phyloP scores from a whole-genome alignment of 768 basidiomycete genomes.

The Hygrophoropsis aurantiaca region DNA sequence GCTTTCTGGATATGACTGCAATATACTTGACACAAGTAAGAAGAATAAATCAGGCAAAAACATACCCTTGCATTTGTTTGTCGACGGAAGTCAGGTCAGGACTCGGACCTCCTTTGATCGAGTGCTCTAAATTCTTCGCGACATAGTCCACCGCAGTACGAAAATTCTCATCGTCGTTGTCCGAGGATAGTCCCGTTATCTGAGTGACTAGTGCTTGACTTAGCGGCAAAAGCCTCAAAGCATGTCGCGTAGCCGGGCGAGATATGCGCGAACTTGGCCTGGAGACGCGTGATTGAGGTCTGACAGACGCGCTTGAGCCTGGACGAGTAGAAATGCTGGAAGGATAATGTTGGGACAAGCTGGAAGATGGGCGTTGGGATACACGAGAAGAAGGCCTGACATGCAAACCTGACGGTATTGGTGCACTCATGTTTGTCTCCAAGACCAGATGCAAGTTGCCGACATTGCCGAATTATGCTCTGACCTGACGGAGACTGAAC shows the following conservation, averaged over 20 bases:
- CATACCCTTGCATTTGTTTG: constrained; percentile 56
- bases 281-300: constrained; percentile 34
- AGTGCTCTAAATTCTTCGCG: constrained; percentile 57
- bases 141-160: constrained; percentile 54
- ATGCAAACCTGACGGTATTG: constrained; percentile 11
- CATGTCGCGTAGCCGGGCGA: constrained; percentile 49
- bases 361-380: constrained; percentile 33
- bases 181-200: constrained; percentile 49
- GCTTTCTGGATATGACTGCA: constrained; percentile 65
- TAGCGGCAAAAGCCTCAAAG: constrained; percentile 51
- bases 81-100: constrained; percentile 57
- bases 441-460: too few relatives aligned
- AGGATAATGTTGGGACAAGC: constrained; percentile 38
- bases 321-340: constrained; percentile 50
- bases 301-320: constrained; percentile 40
- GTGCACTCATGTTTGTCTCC: constrained; percentile 24
- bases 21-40: not conserved
- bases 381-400: constrained; percentile 21
- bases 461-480: too few relatives aligned
- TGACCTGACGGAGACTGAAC: too few relatives aligned
- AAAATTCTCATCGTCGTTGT: constrained; percentile 42
- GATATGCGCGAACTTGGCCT: constrained; percentile 46
- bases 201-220: constrained; percentile 57
- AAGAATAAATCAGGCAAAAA: constrained; percentile 11
- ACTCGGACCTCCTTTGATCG: constrained; percentile 56